A percentile compares a stretch with the other conserved stretches of the same genome.
These are phyloP conservation scores for Vaccinium macrocarpon DNA, from an alignment of 148 eudicot species.

Conservation along the genomic window DNA sequence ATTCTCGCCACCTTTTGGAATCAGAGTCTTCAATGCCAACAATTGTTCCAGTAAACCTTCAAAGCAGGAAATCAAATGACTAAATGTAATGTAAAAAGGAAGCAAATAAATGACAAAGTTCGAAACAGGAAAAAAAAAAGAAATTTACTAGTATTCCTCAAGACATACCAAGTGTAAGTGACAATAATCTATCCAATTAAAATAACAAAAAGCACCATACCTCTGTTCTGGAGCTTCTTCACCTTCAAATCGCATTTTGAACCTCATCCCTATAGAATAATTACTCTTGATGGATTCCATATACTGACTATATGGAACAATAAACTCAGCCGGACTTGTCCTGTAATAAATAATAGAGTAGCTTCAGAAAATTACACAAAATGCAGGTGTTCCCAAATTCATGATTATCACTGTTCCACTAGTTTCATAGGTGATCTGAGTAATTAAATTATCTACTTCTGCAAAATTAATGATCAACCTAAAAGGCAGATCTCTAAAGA, in stretches of 20 bases:
- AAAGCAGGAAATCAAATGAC: slow-evolving; percentile 8
- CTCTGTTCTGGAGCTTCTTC: slow-evolving; percentile 99
- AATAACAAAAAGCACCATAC: slow-evolving; percentile 29
- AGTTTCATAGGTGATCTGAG: not conserved
- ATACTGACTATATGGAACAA: slow-evolving; percentile 87
- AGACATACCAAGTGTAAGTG: not conserved
- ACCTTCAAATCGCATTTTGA: slow-evolving; percentile 98
- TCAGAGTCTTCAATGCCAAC: slow-evolving; percentile 89
- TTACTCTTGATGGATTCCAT: slow-evolving; percentile 69
- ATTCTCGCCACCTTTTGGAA: slow-evolving; percentile 71
- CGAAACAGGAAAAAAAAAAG: not conserved
- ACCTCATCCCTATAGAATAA: slow-evolving; percentile 91
- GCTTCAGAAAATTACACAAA: not conserved
- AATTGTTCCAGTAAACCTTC: slow-evolving; percentile 93
- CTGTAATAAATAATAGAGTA: slow-evolving; percentile 33
- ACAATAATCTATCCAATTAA: too few relatives aligned
- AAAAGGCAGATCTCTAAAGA: not conserved
- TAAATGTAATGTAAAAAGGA: not conserved
- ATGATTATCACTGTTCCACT: not conserved
- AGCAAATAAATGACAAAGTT: not conserved
- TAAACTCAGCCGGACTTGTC: slow-evolving; percentile 95
- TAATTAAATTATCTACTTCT: not conserved
- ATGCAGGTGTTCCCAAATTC: not conserved
- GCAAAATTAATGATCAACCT: not conserved
- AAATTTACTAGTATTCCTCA: not conserved